phyloP scores from a whole-genome alignment of 2,329 filamentous ascomycete genomes.

The Cladosporium velox region DNA sequence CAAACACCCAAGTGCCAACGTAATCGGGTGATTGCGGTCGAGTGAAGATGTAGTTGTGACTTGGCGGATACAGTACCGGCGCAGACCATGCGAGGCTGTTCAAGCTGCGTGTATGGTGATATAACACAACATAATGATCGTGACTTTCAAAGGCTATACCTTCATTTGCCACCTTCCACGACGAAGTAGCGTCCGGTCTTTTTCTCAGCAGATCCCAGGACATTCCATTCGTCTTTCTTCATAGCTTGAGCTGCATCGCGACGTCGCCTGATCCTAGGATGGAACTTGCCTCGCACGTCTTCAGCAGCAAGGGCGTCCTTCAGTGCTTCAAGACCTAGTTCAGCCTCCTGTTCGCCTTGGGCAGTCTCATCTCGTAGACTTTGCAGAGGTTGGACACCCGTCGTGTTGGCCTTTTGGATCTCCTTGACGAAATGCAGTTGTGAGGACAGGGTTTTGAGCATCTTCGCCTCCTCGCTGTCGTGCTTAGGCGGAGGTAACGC shows the following conservation, averaged over 20 bases:
- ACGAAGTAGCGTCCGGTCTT: conserved; percentile 75
- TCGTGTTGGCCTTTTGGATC: conserved; percentile 77
- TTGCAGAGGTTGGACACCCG: conserved; percentile 69
- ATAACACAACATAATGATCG: not conserved
- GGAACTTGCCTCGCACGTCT: conserved; percentile 57
- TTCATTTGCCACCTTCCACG: conserved; percentile 62
- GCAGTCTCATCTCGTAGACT: conserved; percentile 79
- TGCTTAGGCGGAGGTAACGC: conserved; percentile 74
- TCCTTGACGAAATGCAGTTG: conserved; percentile 91
- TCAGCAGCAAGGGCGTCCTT: conserved; percentile 61
- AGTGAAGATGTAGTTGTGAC: not conserved
- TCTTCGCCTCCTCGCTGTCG: conserved; percentile 63
- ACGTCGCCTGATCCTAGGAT: conserved; percentile 52
- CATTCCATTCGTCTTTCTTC: conserved; percentile 66
- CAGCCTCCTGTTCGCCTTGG: conserved; percentile 56
- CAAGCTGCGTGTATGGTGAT: not conserved
- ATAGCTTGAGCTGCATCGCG: conserved; percentile 40
- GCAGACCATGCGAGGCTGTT: not conserved
- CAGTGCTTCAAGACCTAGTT: conserved; percentile 61
- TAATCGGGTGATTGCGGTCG: not conserved
- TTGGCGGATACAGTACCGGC: not conserved
- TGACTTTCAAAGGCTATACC: not conserved
- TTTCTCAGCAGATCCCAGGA: conserved; percentile 64
- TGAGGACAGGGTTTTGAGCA: conserved; percentile 73
- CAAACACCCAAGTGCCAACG: not conserved